Percentiles rank a stretch among this genome's conserved stretches.
Evolutionary conservation across 2,329 filamentous ascomycete genomes (phyloP).

Genomic region (Sarocladium oryzae): DNA sequence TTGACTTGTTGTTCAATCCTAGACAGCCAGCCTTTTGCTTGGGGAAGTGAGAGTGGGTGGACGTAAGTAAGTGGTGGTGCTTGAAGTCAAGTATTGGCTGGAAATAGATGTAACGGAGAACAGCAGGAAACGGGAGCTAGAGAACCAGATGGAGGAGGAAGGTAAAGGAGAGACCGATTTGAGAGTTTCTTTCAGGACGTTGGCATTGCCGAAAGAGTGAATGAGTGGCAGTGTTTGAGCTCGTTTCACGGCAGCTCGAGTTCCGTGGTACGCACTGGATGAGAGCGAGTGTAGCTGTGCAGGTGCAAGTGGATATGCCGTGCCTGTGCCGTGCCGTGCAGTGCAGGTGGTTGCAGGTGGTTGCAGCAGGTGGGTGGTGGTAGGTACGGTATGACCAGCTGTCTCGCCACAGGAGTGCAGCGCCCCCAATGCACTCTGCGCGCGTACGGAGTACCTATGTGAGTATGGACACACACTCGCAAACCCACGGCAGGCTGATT

Average conservation of each 20-base stretch:
- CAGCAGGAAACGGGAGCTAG: no score
- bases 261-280: constrained; percentile 1
- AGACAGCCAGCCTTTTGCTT: no score
- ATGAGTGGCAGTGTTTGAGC: constrained; percentile 3
- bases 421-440: no score
- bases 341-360: background rate
- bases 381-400: no score
- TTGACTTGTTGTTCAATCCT: no score
- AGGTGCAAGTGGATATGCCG: background rate
- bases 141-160: background rate
- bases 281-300: background rate
- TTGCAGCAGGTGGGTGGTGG: background rate
- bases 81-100: no score
- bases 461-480: background rate
- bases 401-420: no score
- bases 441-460: no score
- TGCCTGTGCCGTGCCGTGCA: background rate
- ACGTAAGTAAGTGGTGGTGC: no score
- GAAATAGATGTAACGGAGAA: no score
- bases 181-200: background rate
- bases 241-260: constrained; percentile 9
- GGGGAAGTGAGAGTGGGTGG: no score
- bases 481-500: background rate
- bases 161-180: background rate
- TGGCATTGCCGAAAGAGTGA: constrained; percentile 8